phyloP scores from a whole-genome alignment of 495 filamentous ascomycete genomes.

The Penicillium pulvis region DNA sequence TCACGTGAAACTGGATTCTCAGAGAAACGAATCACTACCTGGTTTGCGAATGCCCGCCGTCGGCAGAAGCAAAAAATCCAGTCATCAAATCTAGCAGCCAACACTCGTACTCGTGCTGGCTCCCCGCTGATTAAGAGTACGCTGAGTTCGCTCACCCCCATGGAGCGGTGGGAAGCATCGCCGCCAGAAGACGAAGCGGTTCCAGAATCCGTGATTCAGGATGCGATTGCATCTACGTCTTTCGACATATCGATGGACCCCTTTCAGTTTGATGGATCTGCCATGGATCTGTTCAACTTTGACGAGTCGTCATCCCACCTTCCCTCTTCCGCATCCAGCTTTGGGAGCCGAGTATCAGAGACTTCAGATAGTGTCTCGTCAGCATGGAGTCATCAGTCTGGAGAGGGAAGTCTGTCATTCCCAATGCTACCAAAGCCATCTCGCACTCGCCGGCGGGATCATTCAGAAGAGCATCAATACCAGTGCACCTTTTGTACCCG shows the following conservation, averaged over 20 bases:
- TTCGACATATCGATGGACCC: slow-evolving; percentile 58
- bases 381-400: slow-evolving; percentile 50
- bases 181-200: slow-evolving; percentile 70
- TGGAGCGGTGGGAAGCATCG: slow-evolving; percentile 79
- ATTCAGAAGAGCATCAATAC: slow-evolving; percentile 53
- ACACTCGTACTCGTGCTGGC: slow-evolving; percentile 33
- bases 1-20: slow-evolving; percentile 41
- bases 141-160: slow-evolving; percentile 61
- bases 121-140: slow-evolving; percentile 43
- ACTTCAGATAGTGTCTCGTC: slow-evolving; percentile 39
- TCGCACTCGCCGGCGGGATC: slow-evolving; percentile 42
- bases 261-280: slow-evolving; percentile 34
- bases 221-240: slow-evolving; percentile 53
- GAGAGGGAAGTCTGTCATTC: slow-evolving; percentile 35
- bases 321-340: slow-evolving; percentile 31
- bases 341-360: slow-evolving; percentile 35
- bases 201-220: slow-evolving; percentile 34
- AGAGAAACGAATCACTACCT: slow-evolving; percentile 37
- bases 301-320: slow-evolving; percentile 31
- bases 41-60: slow-evolving; percentile 47
- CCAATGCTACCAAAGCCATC: slow-evolving; percentile 17
- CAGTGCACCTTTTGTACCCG: slow-evolving; percentile 86
- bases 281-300: slow-evolving; percentile 27
- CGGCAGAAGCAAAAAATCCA: slow-evolving; percentile 52
- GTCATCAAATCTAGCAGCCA: slow-evolving; percentile 55